phyloP scores from a whole-genome alignment of 768 basidiomycete species.

The Mycena chlorophos region DNA sequence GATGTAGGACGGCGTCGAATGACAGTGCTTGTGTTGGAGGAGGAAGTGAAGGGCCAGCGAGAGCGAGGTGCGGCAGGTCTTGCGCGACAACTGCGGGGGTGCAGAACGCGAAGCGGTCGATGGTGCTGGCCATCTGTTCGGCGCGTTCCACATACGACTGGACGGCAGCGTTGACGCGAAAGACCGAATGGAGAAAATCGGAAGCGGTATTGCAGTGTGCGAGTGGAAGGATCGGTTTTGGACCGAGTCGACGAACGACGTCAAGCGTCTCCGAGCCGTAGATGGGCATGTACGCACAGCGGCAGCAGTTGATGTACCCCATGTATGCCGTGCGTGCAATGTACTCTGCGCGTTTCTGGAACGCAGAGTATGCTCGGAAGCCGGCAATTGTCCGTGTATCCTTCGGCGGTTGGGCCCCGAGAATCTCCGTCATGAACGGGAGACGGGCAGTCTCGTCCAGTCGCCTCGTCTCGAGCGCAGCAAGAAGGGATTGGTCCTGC shows the following conservation, averaged over 20 bases:
- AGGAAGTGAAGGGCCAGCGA: conserved; percentile 43
- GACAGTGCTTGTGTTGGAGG: conserved; percentile 35
- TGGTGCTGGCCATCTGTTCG: conserved; percentile 47
- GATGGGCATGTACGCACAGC: conserved; percentile 56
- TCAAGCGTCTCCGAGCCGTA: conserved; percentile 49
- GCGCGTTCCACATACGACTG: conserved; percentile 66
- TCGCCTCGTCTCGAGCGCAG: conserved; percentile 51
- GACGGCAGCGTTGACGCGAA: conserved; percentile 48
- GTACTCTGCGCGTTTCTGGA: conserved; percentile 49
- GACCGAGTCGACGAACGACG: conserved; percentile 34
- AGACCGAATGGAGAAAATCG: conserved; percentile 44
- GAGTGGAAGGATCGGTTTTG: conserved; percentile 53
- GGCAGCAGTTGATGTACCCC: conserved; percentile 70
- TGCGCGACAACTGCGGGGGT: conserved; percentile 77
- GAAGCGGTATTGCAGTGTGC: conserved; percentile 40
- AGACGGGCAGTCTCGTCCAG: conserved; percentile 62
- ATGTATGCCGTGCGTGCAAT: conserved; percentile 69
- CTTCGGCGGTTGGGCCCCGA: conserved; percentile 65
- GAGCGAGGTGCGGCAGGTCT: conserved; percentile 66
- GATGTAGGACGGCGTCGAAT: conserved; percentile 74
- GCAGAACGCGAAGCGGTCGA: conserved; percentile 77
- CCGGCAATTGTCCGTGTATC: conserved; percentile 78
- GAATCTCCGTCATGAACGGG: conserved; percentile 52
- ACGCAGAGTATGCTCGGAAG: conserved; percentile 55
- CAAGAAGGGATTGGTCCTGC: conserved; percentile 54